phyloP scores from a whole-genome alignment of 345 rosid species.

The Stellera chamaejasme region DNA sequence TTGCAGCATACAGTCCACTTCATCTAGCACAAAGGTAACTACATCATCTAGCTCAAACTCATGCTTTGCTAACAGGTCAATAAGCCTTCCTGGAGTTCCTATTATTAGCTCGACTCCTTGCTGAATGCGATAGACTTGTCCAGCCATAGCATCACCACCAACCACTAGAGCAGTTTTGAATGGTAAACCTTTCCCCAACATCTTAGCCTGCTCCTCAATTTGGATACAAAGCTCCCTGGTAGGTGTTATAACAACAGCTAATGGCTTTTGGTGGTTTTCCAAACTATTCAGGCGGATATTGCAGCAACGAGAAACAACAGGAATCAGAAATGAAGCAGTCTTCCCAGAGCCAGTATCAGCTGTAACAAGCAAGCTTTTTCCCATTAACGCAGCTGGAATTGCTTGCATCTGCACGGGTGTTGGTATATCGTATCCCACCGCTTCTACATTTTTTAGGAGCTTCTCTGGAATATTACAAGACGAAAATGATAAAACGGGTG shows the following conservation, averaged over 20 bases:
- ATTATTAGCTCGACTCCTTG: constrained; percentile 84
- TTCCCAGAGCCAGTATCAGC: constrained; percentile 91
- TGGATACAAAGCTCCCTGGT: constrained; percentile 89
- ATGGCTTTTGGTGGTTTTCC: constrained; percentile 32
- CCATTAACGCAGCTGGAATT: constrained; percentile 64
- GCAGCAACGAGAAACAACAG: constrained; percentile 56
- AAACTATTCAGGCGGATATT: constrained; percentile 24
- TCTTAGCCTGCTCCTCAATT: constrained; percentile 87
- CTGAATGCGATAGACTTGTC: constrained; percentile 66
- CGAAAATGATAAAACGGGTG: constrained; percentile 56
- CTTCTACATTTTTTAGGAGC: constrained; percentile 63
- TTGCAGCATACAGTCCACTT: constrained; percentile 94
- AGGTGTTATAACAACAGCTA: constrained; percentile 72
- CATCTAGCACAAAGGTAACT: constrained; percentile 60
- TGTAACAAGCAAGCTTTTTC: constrained; percentile 66
- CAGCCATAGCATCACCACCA: constrained; percentile 79
- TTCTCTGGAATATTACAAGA: constrained; percentile 53
- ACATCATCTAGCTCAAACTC: constrained; percentile 42
- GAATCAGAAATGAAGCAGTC: constrained; percentile 82
- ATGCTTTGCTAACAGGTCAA: constrained; percentile 71
- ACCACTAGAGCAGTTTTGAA: constrained; percentile 92
- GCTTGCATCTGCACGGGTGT: constrained; percentile 92
- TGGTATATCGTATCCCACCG: constrained; percentile 65
- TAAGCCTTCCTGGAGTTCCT: constrained; percentile 86
- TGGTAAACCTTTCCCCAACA: constrained; percentile 83